These are phyloP conservation scores for Alnus glutinosa DNA, from an alignment of 306 rosid species.

Conservation along the genomic window DNA sequence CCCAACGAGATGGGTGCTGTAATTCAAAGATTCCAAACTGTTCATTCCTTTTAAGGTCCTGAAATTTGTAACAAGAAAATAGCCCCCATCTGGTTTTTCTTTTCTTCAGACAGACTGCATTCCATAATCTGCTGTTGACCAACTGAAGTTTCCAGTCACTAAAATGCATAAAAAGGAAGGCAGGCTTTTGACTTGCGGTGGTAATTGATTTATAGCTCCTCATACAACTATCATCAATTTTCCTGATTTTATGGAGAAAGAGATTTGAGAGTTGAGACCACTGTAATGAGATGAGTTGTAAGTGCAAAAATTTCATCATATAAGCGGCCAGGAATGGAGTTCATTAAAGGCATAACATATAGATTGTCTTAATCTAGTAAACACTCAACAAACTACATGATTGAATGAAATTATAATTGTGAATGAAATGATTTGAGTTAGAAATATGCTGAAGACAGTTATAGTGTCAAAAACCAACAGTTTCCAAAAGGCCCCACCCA, in stretches of 20 bases:
- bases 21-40: neutral
- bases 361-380: neutral
- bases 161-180: neutral
- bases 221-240: neutral
- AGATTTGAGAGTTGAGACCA: neutral
- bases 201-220: neutral
- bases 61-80: no score
- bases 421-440: neutral
- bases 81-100: neutral
- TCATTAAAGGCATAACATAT: neutral
- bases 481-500: neutral
- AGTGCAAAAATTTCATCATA: neutral
- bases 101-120: neutral
- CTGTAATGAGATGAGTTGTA: neutral
- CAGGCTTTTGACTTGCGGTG: neutral
- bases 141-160: neutral
- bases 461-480: neutral
- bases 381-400: neutral
- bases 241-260: neutral
- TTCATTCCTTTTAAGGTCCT: neutral
- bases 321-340: neutral
- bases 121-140: neutral
- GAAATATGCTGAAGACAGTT: neutral
- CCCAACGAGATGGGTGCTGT: neutral
- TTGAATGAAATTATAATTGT: neutral